Percentiles rank a stretch among this genome's conserved stretches.
phyloP scores from a whole-genome alignment of 495 filamentous ascomycete genomes.

The Pyronema omphalodes region DNA sequence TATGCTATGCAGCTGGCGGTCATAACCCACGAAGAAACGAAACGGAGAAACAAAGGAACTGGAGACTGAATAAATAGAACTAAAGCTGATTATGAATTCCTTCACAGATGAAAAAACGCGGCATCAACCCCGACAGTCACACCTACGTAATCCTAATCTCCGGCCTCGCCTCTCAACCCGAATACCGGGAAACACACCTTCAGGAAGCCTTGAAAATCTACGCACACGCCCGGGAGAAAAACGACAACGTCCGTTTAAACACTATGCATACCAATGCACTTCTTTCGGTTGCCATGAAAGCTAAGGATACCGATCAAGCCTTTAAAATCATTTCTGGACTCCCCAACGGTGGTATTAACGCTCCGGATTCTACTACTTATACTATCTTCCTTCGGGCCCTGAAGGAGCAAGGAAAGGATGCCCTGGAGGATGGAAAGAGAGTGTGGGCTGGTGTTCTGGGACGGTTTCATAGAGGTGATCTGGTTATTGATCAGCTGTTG shows the following conservation, averaged over 20 bases:
- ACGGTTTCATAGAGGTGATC: neutral
- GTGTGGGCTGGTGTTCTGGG: neutral
- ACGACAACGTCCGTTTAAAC: neutral
- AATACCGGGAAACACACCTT: neutral
- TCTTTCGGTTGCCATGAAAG: neutral
- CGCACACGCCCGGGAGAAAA: neutral
- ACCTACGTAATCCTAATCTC: neutral
- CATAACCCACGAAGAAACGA: too few relatives aligned
- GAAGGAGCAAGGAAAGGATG: neutral
- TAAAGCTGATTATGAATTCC: too few relatives aligned
- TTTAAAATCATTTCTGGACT: neutral
- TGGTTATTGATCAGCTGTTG: neutral
- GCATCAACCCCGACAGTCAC: neutral
- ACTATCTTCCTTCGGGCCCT: neutral
- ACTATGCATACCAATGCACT: neutral
- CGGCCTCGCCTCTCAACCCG: neutral
- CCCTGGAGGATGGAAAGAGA: neutral
- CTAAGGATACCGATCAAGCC: neutral
- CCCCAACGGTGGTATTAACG: neutral
- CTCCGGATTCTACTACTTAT: neutral
- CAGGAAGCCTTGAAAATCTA: neutral
- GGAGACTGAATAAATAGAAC: too few relatives aligned
- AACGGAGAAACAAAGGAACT: too few relatives aligned
- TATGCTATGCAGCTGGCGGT: neutral
- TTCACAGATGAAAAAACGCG: conserved; percentile 2